A percentile compares a stretch with the other conserved stretches of the same genome.
Evolutionary conservation across 2,329 filamentous ascomycete species (phyloP).

Genomic region (Fusarium cyanostomum): DNA sequence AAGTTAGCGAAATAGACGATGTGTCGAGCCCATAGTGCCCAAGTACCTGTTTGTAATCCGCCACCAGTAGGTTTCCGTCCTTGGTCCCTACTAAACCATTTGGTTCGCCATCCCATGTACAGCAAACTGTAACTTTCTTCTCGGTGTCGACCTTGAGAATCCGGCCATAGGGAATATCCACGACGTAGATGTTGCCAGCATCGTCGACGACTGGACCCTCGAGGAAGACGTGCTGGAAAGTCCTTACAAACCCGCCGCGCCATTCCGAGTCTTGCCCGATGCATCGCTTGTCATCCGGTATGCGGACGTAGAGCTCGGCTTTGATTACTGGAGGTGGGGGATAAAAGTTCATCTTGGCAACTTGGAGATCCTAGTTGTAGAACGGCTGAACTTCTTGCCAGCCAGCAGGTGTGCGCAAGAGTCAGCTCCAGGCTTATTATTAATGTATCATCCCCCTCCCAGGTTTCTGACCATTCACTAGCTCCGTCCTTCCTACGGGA

Average conservation of each 20-base stretch:
- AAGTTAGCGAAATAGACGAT: not conserved
- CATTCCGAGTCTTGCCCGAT: conserved; percentile 49
- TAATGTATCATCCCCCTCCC: not conserved
- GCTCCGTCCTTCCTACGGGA: not conserved
- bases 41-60: conserved; percentile 54
- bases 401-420: not conserved
- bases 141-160: conserved; percentile 47
- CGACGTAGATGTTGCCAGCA: conserved; percentile 49
- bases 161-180: conserved; percentile 53
- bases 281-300: conserved; percentile 49
- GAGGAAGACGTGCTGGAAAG: conserved; percentile 52
- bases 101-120: conserved; percentile 53
- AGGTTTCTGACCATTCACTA: not conserved
- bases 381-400: too few species aligned
- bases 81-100: conserved; percentile 50
- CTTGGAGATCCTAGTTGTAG: not conserved
- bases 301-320: conserved; percentile 48
- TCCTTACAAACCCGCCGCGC: conserved; percentile 48
- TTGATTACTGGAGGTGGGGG: conserved; percentile 45
- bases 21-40: too few species aligned
- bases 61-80: conserved; percentile 49
- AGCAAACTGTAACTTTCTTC: conserved; percentile 45
- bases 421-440: not conserved
- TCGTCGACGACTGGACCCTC: conserved; percentile 49
- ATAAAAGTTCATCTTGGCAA: conserved; percentile 48